Base-by-base conservation (phyloP, 192 early-diverging fungal genomes). In the Podila horticola region DNA sequence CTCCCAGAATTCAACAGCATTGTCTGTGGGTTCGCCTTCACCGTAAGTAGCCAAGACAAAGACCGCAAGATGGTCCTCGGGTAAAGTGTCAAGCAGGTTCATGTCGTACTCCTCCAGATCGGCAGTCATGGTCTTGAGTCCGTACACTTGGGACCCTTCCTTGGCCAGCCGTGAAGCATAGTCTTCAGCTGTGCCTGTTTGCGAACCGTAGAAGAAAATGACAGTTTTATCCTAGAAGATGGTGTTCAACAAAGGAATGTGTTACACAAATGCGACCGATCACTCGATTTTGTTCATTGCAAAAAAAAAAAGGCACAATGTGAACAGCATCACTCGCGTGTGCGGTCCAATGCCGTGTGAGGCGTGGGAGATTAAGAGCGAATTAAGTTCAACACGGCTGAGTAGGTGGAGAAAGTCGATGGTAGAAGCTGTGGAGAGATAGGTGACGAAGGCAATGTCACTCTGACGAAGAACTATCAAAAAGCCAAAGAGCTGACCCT, bases 131-230 rank as follows among this genome's bases (percentile, higher is more conserved):
- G 92, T 88, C 36, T 85, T 89, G 36, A 99, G 84, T 55, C 88
- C 86, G 67, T 92, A 94, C 30, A 86, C 86, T 61, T 92, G 89
- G 10, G 89, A 86, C 38, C 90, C 91, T 71, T 98, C 97, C 67
- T 97, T 96, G 70, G 92, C 93, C 58, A 97, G 79, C 51, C 97
- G 95, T 29, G 89, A 87, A 55, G 98, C 97, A 85, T 98, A 96
- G 74, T 99, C 98, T 84, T 99, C 98, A 57, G 97, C 98, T 11
- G 98, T 99, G 62, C 98, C 98, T 8, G 98, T 99, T 86, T 99
- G 98, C 31, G 96, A 97, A 51, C 98, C 98, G 71, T 96, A 99
- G 74, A 99, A 96, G 34, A 97, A 84, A 48, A 97, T 90, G 34
- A 96, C 90, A 62, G 93, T 89, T 69, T 93, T 91, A 68, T 88